Conservation (phyloP, 164 flowering plant genomes). For the Umbellularia californica region DNA sequence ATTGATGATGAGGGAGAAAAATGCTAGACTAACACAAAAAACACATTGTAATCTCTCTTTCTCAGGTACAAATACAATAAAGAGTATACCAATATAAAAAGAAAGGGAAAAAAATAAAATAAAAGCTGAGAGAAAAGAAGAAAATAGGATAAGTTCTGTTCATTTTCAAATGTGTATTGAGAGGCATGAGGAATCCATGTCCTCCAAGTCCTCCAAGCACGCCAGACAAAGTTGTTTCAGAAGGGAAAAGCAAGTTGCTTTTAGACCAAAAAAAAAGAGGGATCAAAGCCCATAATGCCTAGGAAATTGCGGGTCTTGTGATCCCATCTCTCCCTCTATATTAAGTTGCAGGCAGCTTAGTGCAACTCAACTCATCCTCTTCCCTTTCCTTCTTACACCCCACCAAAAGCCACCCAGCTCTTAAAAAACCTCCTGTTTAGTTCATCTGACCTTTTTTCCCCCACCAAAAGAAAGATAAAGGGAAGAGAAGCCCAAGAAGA, state of each 20-base stretch:
- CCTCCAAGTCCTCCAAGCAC: conserved; percentile 28
- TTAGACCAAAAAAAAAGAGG: conserved; percentile 23
- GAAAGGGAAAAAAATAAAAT: background rate
- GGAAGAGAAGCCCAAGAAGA: conserved; percentile 1
- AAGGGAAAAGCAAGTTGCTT: conserved; percentile 31
- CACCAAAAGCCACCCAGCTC: conserved; percentile 4
- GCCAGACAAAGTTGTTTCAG: conserved; percentile 38
- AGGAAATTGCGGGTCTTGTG: conserved; percentile 13
- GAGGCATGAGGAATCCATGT: conserved; percentile 23
- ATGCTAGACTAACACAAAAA: background rate
- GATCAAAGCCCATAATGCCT: conserved; percentile 12
- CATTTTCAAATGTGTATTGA: conserved; percentile 3
- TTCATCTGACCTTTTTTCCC: background rate
- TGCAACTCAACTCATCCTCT: background rate
- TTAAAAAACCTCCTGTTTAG: background rate
- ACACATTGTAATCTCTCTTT: background rate
- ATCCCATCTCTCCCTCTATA: conserved; percentile 9
- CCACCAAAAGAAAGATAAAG: conserved; percentile 5
- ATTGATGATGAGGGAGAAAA: too few relatives aligned
- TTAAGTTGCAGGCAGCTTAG: background rate
- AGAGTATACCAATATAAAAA: too few relatives aligned
- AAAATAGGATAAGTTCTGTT: conserved; percentile 8
- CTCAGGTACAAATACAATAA: background rate
- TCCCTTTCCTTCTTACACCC: background rate
- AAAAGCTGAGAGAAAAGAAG: background rate